A percentile compares a stretch with the other conserved stretches of the same genome.
Conservation (phyloP, 2,329 filamentous ascomycete species). For the Talaromyces albobiverticillius region DNA sequence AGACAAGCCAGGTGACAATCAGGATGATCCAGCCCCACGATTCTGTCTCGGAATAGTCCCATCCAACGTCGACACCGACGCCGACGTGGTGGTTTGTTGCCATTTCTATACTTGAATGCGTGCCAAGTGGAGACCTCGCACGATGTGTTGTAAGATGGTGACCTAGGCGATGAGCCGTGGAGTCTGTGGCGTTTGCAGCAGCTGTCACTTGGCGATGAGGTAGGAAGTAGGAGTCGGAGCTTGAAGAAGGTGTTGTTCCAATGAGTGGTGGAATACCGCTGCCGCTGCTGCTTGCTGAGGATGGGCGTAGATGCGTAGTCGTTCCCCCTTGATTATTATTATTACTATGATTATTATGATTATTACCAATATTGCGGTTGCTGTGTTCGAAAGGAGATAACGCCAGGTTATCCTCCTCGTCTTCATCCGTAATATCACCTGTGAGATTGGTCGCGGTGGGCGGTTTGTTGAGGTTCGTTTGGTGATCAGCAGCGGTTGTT, state of each 20-base stretch:
- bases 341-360: constrained; percentile 25
- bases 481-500: constrained; percentile 20
- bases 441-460: constrained; percentile 52
- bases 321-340: constrained; percentile 10
- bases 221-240: constrained; percentile 63
- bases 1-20: constrained; percentile 88
- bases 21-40: constrained; percentile 98
- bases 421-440: constrained; percentile 72
- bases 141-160: constrained; percentile 24
- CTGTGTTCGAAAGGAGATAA: constrained; percentile 52
- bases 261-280: constrained; percentile 22
- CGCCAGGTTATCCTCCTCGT: constrained; percentile 75
- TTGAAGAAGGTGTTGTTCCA: constrained; percentile 49
- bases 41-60: constrained; percentile 92
- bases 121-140: constrained; percentile 38
- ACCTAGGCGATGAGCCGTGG: background rate
- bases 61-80: constrained; percentile 50
- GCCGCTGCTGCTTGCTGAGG: constrained; percentile 15
- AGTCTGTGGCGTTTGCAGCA: constrained; percentile 25
- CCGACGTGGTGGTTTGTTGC: constrained; percentile 22
- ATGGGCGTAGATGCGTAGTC: constrained; percentile 18
- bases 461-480: constrained; percentile 35
- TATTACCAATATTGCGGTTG: background rate
- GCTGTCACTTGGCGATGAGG: constrained; percentile 16
- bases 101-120: constrained; percentile 28